Conservation (phyloP, 140 eudicot genomes). For the Anethum foeniculum region DNA sequence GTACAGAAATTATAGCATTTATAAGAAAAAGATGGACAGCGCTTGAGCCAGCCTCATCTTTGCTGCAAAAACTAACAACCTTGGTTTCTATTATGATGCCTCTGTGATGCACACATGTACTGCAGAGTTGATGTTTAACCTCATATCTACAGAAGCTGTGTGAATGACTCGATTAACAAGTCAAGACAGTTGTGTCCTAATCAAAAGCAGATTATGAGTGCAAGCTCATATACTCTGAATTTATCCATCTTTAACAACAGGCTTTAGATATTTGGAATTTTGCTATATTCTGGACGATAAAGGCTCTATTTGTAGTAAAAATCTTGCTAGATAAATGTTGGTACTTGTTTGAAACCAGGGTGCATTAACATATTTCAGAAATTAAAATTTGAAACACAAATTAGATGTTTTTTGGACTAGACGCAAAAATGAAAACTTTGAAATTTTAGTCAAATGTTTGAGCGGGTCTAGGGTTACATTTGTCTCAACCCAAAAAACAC, state of each 20-base stretch:
- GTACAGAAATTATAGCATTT: conserved; percentile 12
- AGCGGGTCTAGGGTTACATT: no score
- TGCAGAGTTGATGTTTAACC: conserved; percentile 32
- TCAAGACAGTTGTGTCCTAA: neutral
- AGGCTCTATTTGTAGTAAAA: no score
- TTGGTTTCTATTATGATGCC: conserved; percentile 29
- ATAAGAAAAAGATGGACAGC: conserved; percentile 11
- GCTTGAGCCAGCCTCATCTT: conserved; percentile 4
- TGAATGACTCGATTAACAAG: neutral
- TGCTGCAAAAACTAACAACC: neutral
- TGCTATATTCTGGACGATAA: no score
- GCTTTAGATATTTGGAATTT: neutral
- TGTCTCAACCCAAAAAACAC: neutral
- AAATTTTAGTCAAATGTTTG: neutral
- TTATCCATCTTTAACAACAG: neutral
- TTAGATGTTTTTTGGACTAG: no score
- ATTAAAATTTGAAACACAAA: no score
- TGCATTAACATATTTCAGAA: no score
- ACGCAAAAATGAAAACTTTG: no score
- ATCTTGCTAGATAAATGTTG: no score
- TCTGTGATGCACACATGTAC: conserved; percentile 17
- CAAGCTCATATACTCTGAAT: no score
- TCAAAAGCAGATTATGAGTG: neutral
- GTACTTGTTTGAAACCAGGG: no score
- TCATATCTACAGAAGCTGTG: conserved; percentile 18